Evolutionary conservation across 805 yeast genomes (phyloP).

Genomic region (Yamadazyma laniorum): DNA sequence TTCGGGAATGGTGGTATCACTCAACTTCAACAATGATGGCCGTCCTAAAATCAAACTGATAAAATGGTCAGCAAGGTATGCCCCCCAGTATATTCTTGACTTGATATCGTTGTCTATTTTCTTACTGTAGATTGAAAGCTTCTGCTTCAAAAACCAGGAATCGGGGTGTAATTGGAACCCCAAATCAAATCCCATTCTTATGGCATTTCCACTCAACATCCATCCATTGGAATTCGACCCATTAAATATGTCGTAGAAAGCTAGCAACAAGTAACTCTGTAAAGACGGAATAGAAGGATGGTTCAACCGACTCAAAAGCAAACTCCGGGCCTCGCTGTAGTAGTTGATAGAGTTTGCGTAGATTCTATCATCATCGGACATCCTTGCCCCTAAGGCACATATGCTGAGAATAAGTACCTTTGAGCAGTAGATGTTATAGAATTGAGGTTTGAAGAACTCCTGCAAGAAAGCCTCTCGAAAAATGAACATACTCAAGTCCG

Average conservation of each 20-base stretch:
- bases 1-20: slow-evolving; percentile 60
- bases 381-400: slow-evolving; percentile 57
- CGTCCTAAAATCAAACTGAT: slow-evolving; percentile 59
- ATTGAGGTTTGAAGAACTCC: slow-evolving; percentile 58
- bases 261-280: slow-evolving; percentile 57
- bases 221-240: slow-evolving; percentile 60
- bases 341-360: slow-evolving; percentile 41
- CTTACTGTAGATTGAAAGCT: slow-evolving; percentile 36
- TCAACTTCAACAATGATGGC: slow-evolving; percentile 52
- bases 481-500: slow-evolving; percentile 61
- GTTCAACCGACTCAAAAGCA: slow-evolving; percentile 41
- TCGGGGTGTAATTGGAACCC: slow-evolving; percentile 63
- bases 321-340: slow-evolving; percentile 46
- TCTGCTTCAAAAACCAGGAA: slow-evolving; percentile 51
- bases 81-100: slow-evolving; percentile 65
- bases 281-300: slow-evolving; percentile 53
- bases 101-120: slow-evolving; percentile 53
- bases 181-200: slow-evolving; percentile 62
- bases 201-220: slow-evolving; percentile 62
- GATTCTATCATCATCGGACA: slow-evolving; percentile 44
- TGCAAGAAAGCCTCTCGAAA: slow-evolving; percentile 60
- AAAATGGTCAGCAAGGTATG: slow-evolving; percentile 62
- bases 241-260: slow-evolving; percentile 60
- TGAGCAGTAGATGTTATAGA: slow-evolving; percentile 53
- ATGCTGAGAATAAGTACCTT: slow-evolving; percentile 52